Evolutionary conservation across 306 rosid species (phyloP), one percentile per base, ranked within the genome.

Genomic region (Ormosia semicastrata): DNA sequence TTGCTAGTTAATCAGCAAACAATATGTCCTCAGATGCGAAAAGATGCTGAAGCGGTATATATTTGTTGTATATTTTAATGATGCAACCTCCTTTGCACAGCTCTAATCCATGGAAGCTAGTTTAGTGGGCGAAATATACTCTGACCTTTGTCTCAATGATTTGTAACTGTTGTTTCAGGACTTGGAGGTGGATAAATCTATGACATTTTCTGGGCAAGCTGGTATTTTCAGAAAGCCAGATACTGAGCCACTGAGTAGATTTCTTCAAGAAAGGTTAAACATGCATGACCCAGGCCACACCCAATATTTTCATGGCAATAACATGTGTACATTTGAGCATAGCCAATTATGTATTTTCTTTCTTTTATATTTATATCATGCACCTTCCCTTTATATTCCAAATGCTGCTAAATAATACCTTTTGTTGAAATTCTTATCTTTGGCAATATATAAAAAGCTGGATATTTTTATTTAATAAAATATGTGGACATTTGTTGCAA

Each of bases 211-310:
- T 73, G 88, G 76, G 81, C 85, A 73, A 73, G 72, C 85, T 77
- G 83, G 39, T 85, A 40, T 65, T 82, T 70, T 79, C 73, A 66
- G 87, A 57, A 81, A 85, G 70, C 77, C 87, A 54, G 83, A 85
- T 44, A 32, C 81, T 9, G 87, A 85, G 85, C 88, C 84, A 64
- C 83, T 62, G 68, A 89, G 86, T 88, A 89, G 88, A 87, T 88
- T 90, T 88, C 91, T 90, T 43, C 90, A 92, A 71, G 93, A 92
- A 82, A 92, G 99, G 99, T 95, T 59, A 73, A 47, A 70, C 8
- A 64, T 15, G 71, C 67, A 47, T 68, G 79, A 49, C 52, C 11
- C 17, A 76, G 44, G 73, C 82, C 59, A 75, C 59, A 4, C 3
- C 63, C 63, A 78, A 54, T 40, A 72, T 81, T 62, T 67, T 82